These are phyloP conservation scores for Pseudogymnoascus sp. DNA, from an alignment of 2,329 filamentous ascomycete species.

Conservation along the genomic window DNA sequence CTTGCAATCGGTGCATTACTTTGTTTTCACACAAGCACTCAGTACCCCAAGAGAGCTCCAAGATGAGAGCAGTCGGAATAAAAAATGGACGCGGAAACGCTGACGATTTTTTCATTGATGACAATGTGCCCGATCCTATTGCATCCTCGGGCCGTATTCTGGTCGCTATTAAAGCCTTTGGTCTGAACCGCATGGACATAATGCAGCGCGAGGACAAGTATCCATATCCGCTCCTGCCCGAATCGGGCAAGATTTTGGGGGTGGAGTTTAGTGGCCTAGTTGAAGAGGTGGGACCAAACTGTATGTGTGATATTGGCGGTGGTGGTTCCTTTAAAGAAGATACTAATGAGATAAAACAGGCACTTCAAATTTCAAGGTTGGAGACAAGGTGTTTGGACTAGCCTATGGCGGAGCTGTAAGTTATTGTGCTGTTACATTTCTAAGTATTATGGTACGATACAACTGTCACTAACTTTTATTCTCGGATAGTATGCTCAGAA, in stretches of 20 bases:
- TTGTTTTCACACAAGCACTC: not conserved
- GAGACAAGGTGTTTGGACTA: constrained; percentile 82
- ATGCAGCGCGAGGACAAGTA: constrained; percentile 68
- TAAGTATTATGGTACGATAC: not conserved
- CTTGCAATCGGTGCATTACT: not conserved
- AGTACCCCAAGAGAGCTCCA: not conserved
- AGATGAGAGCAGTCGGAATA: constrained; percentile 32
- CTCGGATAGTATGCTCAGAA: constrained; percentile 59
- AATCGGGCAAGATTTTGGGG: constrained; percentile 62
- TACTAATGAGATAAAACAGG: constrained; percentile 33
- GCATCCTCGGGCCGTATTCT: constrained; percentile 60
- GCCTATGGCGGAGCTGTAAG: constrained; percentile 70
- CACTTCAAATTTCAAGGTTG: constrained; percentile 50
- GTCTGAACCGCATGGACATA: constrained; percentile 81
- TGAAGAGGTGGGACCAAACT: constrained; percentile 39
- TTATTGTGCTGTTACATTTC: not conserved
- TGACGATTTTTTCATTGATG: constrained; percentile 53
- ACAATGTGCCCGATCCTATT: constrained; percentile 42
- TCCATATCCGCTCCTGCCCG: constrained; percentile 53
- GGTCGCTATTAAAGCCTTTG: constrained; percentile 73
- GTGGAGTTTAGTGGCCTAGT: constrained; percentile 72
- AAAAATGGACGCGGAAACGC: constrained; percentile 49
- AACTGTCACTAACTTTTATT: not conserved
- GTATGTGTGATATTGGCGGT: not conserved
- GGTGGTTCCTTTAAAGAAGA: constrained; percentile 13